Evolutionary conservation across 148 eudicot genomes (phyloP).

Genomic region (Rhododendron molle): DNA sequence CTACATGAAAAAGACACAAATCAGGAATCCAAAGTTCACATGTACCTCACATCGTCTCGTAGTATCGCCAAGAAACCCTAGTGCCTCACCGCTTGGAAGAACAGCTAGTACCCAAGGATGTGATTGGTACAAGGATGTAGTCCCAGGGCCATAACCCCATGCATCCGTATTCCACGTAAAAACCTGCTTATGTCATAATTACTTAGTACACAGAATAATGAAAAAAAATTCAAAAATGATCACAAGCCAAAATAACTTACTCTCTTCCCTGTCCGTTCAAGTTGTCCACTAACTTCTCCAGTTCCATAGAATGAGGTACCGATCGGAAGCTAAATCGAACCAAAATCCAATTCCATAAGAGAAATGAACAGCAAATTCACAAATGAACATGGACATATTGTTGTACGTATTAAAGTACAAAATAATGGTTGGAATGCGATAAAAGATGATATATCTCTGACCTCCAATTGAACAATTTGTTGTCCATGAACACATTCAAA

Average conservation of each 20-base stretch:
- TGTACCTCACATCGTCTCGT: slow-evolving; percentile 89
- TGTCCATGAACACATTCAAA: slow-evolving; percentile 59
- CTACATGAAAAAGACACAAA: neutral
- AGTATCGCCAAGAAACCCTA: slow-evolving; percentile 96
- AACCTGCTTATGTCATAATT: slow-evolving; percentile 37
- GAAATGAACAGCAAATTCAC: neutral
- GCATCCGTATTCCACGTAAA: slow-evolving; percentile 96
- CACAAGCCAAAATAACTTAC: slow-evolving; percentile 35
- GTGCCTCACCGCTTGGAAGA: slow-evolving; percentile 75
- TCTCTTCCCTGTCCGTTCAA: slow-evolving; percentile 92
- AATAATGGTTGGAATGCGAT: neutral
- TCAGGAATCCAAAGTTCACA: slow-evolving; percentile 1
- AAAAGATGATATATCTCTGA: slow-evolving; percentile 16
- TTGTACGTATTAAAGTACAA: neutral
- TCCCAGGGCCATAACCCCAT: slow-evolving; percentile 88
- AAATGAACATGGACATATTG: neutral
- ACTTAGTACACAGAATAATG: slow-evolving; percentile 10
- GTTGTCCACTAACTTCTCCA: slow-evolving; percentile 97
- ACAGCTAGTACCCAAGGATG: slow-evolving; percentile 97
- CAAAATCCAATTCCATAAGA: neutral
- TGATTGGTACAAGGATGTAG: slow-evolving; percentile 89
- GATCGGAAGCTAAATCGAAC: slow-evolving; percentile 56
- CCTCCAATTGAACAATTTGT: slow-evolving; percentile 72
- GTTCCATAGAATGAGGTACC: slow-evolving; percentile 97
- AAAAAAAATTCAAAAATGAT: neutral